Conservation (phyloP, 805 yeast species). For the Lipomyces orientalis region DNA sequence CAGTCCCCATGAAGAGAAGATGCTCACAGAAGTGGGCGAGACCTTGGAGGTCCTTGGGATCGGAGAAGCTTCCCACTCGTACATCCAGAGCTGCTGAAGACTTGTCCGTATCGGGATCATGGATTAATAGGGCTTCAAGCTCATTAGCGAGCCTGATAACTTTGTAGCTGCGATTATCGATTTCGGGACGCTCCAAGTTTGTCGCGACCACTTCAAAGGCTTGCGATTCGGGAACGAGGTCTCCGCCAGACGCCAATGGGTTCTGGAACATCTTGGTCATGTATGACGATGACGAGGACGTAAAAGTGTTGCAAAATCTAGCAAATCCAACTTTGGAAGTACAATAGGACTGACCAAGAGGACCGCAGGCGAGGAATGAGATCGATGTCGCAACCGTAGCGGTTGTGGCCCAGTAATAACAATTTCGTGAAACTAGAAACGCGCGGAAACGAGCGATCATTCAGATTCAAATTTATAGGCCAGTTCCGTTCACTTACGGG, state of each 20-base stretch:
- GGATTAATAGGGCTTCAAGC: slow-evolving; percentile 66
- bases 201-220: slow-evolving; percentile 31
- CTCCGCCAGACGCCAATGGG: slow-evolving; percentile 17
- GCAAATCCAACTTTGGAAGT: slow-evolving; percentile 8
- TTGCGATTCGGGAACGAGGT: slow-evolving; percentile 7
- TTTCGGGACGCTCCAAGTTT: slow-evolving; percentile 49
- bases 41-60: slow-evolving; percentile 73
- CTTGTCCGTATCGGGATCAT: slow-evolving; percentile 69
- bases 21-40: slow-evolving; percentile 92
- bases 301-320: slow-evolving; percentile 20
- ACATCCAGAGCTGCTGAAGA: slow-evolving; percentile 78
- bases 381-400: slow-evolving; percentile 36
- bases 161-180: slow-evolving; percentile 79
- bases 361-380: slow-evolving; percentile 20
- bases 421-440: slow-evolving; percentile 23
- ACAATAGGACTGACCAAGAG: slow-evolving; percentile 6
- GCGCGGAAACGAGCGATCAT: slow-evolving; percentile 26
- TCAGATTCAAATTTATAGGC: slow-evolving; percentile 1
- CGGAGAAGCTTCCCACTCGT: slow-evolving; percentile 80
- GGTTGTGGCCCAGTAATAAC: slow-evolving; percentile 37
- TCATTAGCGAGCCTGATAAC: slow-evolving; percentile 73
- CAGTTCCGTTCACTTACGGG: background rate
- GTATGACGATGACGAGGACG: slow-evolving; percentile 2
- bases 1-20: slow-evolving; percentile 79
- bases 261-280: slow-evolving; percentile 10